phyloP scores from a whole-genome alignment of 1,139 yeast species.

The Spencermartinsiella ligniputridi region DNA sequence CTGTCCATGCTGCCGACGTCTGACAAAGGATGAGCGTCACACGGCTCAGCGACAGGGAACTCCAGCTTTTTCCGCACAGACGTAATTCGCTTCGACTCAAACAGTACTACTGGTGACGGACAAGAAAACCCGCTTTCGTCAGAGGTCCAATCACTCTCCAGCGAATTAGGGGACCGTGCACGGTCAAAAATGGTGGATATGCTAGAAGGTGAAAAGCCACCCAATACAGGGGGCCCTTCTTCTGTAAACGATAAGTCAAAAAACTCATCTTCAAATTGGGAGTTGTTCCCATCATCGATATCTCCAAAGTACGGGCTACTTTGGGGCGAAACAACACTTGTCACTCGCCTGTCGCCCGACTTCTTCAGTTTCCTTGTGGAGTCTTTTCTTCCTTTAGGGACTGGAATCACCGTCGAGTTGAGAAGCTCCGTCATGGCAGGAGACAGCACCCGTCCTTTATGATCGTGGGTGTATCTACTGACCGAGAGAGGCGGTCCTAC shows the following conservation, averaged over 20 bases:
- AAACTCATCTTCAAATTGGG: neutral
- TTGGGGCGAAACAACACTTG: neutral
- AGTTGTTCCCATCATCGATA: neutral
- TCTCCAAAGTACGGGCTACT: neutral
- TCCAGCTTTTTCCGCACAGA: neutral
- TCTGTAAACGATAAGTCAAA: neutral
- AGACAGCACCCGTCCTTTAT: constrained; percentile 6
- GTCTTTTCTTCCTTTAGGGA: constrained; percentile 1
- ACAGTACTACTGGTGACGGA: neutral
- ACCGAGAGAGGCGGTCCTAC: neutral
- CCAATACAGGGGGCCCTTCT: neutral
- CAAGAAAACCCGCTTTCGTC: neutral
- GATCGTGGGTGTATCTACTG: constrained; percentile 6
- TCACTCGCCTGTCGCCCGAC: neutral
- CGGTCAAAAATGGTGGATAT: neutral
- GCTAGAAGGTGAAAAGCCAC: neutral
- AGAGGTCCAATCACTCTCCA: neutral
- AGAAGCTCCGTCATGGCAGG: constrained; percentile 7
- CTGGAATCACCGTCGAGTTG: constrained; percentile 7
- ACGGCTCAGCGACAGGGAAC: neutral
- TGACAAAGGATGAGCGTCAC: constrained; percentile 6
- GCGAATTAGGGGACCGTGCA: neutral
- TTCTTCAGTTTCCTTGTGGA: neutral
- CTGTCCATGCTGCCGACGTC: constrained; percentile 6
- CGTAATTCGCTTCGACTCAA: neutral